Conservation (phyloP, 129 eudicot species). For the Cynara cardunculus region DNA sequence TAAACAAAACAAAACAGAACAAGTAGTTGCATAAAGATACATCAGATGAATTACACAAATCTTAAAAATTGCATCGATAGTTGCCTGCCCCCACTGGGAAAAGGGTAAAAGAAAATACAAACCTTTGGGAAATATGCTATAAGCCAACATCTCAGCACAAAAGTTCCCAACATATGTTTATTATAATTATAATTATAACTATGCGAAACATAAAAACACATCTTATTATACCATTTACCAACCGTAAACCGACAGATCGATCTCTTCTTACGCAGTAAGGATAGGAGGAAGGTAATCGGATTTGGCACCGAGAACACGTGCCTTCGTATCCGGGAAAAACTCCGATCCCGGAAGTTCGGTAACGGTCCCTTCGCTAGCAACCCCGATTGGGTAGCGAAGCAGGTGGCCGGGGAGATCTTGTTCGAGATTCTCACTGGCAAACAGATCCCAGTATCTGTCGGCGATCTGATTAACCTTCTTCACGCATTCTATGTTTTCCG, state of each 20-base stretch:
- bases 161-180: neutral
- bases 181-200: neutral
- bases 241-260: slow-evolving; percentile 1
- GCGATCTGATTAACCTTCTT: slow-evolving; percentile 57
- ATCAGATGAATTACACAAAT: neutral
- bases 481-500: slow-evolving; percentile 50
- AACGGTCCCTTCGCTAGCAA: slow-evolving; percentile 51
- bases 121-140: neutral
- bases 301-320: slow-evolving; percentile 62
- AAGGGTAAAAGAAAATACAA: neutral
- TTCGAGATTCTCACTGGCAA: slow-evolving; percentile 50
- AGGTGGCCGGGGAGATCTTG: slow-evolving; percentile 74
- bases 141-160: no score
- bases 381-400: slow-evolving; percentile 64
- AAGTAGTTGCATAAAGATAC: neutral
- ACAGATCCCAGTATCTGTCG: slow-evolving; percentile 68
- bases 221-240: slow-evolving; percentile 15
- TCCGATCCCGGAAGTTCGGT: slow-evolving; percentile 63
- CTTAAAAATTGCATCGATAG: neutral
- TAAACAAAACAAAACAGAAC: neutral
- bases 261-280: slow-evolving; percentile 48
- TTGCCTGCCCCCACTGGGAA: neutral
- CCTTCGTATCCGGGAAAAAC: slow-evolving; percentile 75
- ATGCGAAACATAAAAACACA: neutral
- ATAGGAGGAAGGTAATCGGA: slow-evolving; percentile 69